A percentile compares a stretch with the other conserved stretches of the same genome.
These are phyloP conservation scores for Grifola frondosa DNA, from an alignment of 1,284 basidiomycete genomes.

Conservation along the genomic window DNA sequence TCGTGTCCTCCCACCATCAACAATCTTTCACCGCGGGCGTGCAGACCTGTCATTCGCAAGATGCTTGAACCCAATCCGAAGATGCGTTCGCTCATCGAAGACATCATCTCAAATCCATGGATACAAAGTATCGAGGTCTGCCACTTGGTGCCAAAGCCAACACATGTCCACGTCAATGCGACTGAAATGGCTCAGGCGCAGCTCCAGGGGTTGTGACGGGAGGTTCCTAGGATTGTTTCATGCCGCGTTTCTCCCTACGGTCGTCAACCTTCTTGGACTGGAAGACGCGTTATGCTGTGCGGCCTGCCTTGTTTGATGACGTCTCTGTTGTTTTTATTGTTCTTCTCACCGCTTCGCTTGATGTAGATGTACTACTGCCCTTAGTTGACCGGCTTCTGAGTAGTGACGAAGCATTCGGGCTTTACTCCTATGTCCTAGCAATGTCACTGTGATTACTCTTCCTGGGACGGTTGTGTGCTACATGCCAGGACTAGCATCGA, in stretches of 20 bases:
- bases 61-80: slow-evolving; percentile 97
- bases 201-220: slow-evolving; percentile 16
- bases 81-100: slow-evolving; percentile 77
- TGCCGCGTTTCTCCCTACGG: slow-evolving; percentile 8
- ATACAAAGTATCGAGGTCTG: slow-evolving; percentile 77
- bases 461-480: slow-evolving; percentile 12
- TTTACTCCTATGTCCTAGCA: slow-evolving; percentile 21
- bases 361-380: slow-evolving; percentile 34
- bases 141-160: slow-evolving; percentile 55
- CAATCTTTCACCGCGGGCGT: slow-evolving; percentile 87
- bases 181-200: slow-evolving; percentile 28
- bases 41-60: slow-evolving; percentile 82
- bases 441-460: slow-evolving; percentile 18
- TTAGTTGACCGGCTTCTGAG: slow-evolving; percentile 25
- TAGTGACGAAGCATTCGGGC: slow-evolving; percentile 8
- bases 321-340: slow-evolving; percentile 19
- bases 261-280: background rate
- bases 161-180: slow-evolving; percentile 57
- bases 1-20: slow-evolving; percentile 77
- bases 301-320: slow-evolving; percentile 8
- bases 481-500: slow-evolving; percentile 10
- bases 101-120: slow-evolving; percentile 85
- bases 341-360: slow-evolving; percentile 13
- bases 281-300: slow-evolving; percentile 3
- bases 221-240: slow-evolving; percentile 6